Evolutionary conservation across 2,329 filamentous ascomycete species (phyloP).

Genomic region (Neonectria sp.): DNA sequence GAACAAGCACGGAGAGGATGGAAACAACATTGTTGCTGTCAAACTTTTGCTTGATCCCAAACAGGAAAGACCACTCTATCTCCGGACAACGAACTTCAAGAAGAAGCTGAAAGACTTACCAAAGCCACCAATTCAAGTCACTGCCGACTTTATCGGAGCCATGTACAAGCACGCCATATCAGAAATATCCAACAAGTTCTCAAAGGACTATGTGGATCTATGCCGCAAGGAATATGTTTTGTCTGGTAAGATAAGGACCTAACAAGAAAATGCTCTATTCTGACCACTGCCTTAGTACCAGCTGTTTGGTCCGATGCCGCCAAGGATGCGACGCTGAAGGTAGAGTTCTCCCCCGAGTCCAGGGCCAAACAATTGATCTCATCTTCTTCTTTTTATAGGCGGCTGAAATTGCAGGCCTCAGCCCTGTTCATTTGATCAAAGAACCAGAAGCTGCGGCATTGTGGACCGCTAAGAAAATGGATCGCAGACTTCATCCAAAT

Average conservation of each 20-base stretch:
- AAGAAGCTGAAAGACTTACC: constrained; percentile 27
- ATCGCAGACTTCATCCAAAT: no score
- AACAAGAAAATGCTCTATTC: background rate
- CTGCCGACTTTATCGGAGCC: constrained; percentile 34
- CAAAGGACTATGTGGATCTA: constrained; percentile 29
- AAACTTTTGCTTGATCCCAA: constrained; percentile 38
- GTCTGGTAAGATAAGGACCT: constrained; percentile 23
- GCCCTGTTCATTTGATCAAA: constrained; percentile 24
- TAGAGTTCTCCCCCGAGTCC: background rate
- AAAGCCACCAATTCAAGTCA: constrained; percentile 31
- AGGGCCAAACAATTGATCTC: background rate
- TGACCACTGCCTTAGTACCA: constrained; percentile 22
- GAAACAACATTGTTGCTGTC: constrained; percentile 31
- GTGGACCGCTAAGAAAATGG: no score
- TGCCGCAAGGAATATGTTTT: constrained; percentile 36
- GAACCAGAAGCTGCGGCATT: no score
- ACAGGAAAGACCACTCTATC: constrained; percentile 31
- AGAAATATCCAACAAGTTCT: constrained; percentile 31
- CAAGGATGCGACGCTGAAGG: constrained; percentile 35
- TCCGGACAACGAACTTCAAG: constrained; percentile 17
- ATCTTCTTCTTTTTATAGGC: constrained; percentile 17
- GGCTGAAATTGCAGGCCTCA: constrained; percentile 29
- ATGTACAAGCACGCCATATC: constrained; percentile 35
- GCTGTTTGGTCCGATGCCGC: constrained; percentile 40
- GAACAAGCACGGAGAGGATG: constrained; percentile 10